Evolutionary conservation across 225 moss, liverwort and hornwort species (phyloP).

Genomic region (Takakia lepidozioides): DNA sequence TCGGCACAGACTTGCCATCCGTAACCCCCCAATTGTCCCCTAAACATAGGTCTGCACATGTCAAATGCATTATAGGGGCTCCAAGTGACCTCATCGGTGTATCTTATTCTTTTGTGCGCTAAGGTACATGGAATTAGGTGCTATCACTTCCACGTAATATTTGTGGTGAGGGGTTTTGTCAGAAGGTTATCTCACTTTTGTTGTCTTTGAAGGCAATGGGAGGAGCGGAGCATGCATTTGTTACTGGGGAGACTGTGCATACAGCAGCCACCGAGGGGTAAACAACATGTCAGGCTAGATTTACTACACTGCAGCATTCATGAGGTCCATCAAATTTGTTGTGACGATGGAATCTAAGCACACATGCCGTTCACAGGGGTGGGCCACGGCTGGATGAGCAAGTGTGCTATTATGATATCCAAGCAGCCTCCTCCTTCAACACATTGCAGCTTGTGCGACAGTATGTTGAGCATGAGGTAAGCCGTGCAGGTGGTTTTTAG

Average conservation of each 20-base stretch:
- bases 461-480: constrained; percentile 92
- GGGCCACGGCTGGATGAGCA: constrained; percentile 90
- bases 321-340: too few relatives aligned
- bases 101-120: too few relatives aligned
- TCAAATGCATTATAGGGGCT: too few relatives aligned
- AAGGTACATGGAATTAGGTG: too few relatives aligned
- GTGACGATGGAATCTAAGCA: not conserved
- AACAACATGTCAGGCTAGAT: constrained; percentile 7
- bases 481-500: not conserved
- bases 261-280: constrained; percentile 91
- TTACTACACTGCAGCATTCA: too few relatives aligned
- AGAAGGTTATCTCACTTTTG: too few relatives aligned
- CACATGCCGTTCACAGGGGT: constrained; percentile 43
- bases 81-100: too few relatives aligned
- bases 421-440: constrained; percentile 67
- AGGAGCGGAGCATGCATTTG: constrained; percentile 90
- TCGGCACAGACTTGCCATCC: too few relatives aligned
- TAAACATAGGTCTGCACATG: too few relatives aligned
- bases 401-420: constrained; percentile 96
- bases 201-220: constrained; percentile 99
- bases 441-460: constrained; percentile 86
- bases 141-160: too few relatives aligned
- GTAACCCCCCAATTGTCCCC: too few relatives aligned
- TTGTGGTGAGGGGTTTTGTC: too few relatives aligned
- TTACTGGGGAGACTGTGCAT: constrained; percentile 97